Evolutionary conservation across 495 filamentous ascomycete species (phyloP).

Genomic region (Opeltia flavorubescens): DNA sequence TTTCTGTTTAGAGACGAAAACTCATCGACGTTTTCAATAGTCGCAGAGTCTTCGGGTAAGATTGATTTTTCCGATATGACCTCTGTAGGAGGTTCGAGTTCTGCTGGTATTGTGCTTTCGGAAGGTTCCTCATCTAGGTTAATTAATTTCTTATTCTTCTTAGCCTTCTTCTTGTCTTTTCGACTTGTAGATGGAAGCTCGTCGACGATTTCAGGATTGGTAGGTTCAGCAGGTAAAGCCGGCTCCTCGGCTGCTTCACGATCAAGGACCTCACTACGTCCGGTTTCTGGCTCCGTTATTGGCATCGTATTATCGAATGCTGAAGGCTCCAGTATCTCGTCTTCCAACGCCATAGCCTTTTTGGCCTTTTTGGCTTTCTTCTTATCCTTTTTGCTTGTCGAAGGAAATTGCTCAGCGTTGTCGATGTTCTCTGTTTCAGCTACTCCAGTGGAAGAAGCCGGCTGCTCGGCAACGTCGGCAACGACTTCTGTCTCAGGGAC

Average conservation of each 20-base stretch:
- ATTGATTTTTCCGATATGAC: neutral
- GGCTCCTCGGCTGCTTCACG: slow-evolving; percentile 11
- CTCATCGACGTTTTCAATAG: neutral
- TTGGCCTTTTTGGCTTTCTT: neutral
- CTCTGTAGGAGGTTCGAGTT: neutral
- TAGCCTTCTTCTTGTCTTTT: slow-evolving; percentile 4
- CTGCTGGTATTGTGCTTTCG: neutral
- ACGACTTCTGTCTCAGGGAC: too few relatives aligned
- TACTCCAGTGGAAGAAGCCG: slow-evolving; percentile 2
- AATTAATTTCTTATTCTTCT: neutral
- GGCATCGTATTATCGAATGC: too few relatives aligned
- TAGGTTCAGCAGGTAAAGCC: neutral
- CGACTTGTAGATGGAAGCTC: slow-evolving; percentile 24
- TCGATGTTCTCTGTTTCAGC: slow-evolving; percentile 11
- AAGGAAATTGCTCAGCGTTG: slow-evolving; percentile 14
- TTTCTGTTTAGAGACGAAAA: slow-evolving; percentile 11
- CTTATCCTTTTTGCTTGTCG: slow-evolving; percentile 23
- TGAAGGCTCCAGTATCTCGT: slow-evolving; percentile 9
- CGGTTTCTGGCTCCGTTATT: too few relatives aligned
- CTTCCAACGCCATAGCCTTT: slow-evolving; percentile 18
- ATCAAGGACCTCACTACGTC: too few relatives aligned
- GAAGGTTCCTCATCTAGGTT: neutral
- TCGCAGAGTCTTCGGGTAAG: neutral
- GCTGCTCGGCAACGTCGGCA: slow-evolving; percentile 9
- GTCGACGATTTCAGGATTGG: slow-evolving; percentile 11